Evolutionary conservation across 495 filamentous ascomycete species (phyloP), one percentile per base, ranked within the genome.

Genomic region (Penicillium tannophilum): DNA sequence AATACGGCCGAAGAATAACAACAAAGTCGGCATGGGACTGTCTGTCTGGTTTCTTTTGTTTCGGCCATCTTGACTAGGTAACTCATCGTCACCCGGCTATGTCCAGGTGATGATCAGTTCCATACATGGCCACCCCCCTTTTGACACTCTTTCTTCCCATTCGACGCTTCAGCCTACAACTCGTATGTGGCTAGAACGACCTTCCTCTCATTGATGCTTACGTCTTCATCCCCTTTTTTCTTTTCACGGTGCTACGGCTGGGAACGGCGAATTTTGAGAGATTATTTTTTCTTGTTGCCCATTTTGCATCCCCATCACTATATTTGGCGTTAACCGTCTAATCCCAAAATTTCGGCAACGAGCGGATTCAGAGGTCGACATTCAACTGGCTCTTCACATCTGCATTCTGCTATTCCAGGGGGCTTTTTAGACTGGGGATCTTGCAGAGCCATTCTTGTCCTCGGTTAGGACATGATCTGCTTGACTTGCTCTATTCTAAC

Each of bases 241-340:
- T 49, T 60, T 75, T 73, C 67, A 78, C 70, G 75, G 75, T 76
- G 72, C 72, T 69, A 76, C 68, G 75, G 73, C 69, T 76, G 64
- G 69, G 72, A 75, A 74, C 69, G 75, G 72, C 75, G 70, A 75
- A 73, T 61, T 69, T 45, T 39, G 56, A 68, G 60, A 60, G 61
- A 64, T 64, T 63, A 60, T 53, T 68, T 56, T 67, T 61, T 63
- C 62, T 59, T 63, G 54, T 61, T 65, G 41, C 66, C 62, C 20
- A 56, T 66, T 66, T 62, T 65, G 50, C 55, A 68, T 66, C 56
- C 52, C 55, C 58, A 53, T 62, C 59, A 62, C 54, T 64, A 71
- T 70, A 60, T 62, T 61, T 64, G 74, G 63, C 72, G 59, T 71
- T 63, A 64, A 61, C 63, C 67, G 66, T 69, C 71, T 78, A 76